Evolutionary conservation across 257 asterid genomes (phyloP).

Genomic region (Solanum neorickii): DNA sequence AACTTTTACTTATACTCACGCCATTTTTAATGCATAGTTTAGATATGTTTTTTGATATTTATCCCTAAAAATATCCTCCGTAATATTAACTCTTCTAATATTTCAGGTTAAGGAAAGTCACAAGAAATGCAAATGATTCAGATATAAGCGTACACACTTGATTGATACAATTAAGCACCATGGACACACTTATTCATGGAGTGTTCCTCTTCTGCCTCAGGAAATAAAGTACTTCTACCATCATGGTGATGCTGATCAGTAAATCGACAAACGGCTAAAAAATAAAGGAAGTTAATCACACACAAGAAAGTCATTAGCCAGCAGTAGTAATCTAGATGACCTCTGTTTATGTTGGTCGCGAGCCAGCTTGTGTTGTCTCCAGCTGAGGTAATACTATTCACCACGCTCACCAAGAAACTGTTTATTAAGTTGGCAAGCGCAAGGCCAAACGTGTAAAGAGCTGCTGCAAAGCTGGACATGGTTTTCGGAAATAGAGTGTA

Average conservation of each 20-base stretch:
- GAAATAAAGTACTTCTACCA: neutral
- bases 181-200: neutral
- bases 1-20: no score
- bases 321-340: slow-evolving; percentile 8
- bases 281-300: neutral
- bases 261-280: neutral
- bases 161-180: neutral
- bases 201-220: neutral
- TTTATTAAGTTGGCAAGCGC: neutral
- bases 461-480: slow-evolving; percentile 14
- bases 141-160: no score
- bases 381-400: neutral
- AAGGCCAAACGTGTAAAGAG: neutral
- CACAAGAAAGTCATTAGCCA: neutral
- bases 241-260: neutral
- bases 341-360: slow-evolving; percentile 3
- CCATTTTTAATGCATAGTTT: no score
- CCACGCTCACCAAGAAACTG: slow-evolving; percentile 1
- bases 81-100: no score
- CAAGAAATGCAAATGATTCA: no score
- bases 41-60: no score
- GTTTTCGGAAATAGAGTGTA: slow-evolving; percentile 4
- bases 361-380: slow-evolving; percentile 1
- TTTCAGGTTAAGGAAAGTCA: no score
- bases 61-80: no score